Percentiles rank a stretch among this genome's conserved stretches.
These are phyloP conservation scores for Arthroderma sp. DNA, from an alignment of 2,329 filamentous ascomycete genomes.

Conservation along the genomic window DNA sequence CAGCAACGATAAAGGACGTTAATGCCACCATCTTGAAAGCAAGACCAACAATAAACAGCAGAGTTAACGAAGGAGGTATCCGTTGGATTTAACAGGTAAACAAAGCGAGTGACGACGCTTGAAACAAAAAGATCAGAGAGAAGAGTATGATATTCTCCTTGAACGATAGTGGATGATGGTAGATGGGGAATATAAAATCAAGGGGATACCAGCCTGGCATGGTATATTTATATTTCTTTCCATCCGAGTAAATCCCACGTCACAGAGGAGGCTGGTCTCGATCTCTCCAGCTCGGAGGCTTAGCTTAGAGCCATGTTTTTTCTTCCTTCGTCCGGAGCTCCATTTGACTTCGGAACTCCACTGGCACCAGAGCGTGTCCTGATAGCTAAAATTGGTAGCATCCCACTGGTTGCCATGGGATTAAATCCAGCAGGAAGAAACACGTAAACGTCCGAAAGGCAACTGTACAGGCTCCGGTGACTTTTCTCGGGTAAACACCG, in stretches of 20 bases:
- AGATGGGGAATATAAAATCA: not conserved
- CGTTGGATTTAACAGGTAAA: not conserved
- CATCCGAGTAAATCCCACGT: not conserved
- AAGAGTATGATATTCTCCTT: not conserved
- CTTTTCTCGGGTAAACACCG: not conserved
- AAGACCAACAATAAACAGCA: not conserved
- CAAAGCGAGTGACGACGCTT: not conserved
- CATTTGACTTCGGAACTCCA: not conserved
- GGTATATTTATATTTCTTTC: not conserved
- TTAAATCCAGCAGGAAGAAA: not conserved
- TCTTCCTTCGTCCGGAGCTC: not conserved
- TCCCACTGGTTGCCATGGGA: not conserved
- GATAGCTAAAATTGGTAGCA: not conserved
- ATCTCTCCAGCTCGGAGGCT: not conserved
- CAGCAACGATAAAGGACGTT: not conserved
- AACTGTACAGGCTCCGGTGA: not conserved
- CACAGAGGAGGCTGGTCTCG: not conserved
- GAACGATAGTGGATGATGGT: slow-evolving; percentile 4
- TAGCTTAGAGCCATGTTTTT: not conserved
- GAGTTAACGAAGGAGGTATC: not conserved
- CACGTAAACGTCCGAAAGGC: not conserved
- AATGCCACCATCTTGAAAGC: slow-evolving; percentile 1
- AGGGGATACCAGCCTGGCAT: not conserved
- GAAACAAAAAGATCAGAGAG: not conserved
- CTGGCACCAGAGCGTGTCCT: not conserved